Percentiles rank a stretch among this genome's conserved stretches.
Evolutionary conservation across 2,329 filamentous ascomycete genomes (phyloP).

Genomic region (Penicillium sp.): DNA sequence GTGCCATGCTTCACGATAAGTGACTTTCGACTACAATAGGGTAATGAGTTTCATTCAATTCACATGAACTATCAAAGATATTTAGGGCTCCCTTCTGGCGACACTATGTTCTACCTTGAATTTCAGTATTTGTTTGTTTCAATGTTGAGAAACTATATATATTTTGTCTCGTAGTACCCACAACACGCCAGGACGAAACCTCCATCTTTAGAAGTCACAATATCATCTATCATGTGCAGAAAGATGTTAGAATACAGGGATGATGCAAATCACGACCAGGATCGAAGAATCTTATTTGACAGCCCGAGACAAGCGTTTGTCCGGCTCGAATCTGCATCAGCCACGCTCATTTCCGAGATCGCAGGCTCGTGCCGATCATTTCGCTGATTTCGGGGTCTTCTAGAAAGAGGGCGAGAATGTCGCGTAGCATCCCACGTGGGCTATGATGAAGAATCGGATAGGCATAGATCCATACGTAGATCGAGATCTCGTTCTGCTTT

Average conservation of each 20-base stretch:
- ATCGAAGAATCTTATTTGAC: background rate
- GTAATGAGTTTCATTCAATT: background rate
- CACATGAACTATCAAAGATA: background rate
- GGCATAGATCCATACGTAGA: background rate
- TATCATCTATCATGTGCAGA: background rate
- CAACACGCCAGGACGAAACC: background rate
- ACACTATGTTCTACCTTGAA: background rate
- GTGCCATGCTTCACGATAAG: background rate
- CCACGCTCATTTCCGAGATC: constrained; percentile 5
- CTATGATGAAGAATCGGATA: background rate
- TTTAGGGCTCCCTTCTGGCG: background rate
- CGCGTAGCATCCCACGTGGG: background rate
- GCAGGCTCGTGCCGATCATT: constrained; percentile 2
- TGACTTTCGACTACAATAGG: background rate
- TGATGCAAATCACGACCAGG: background rate
- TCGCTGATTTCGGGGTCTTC: constrained; percentile 1
- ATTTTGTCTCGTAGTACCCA: background rate
- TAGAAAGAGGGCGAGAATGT: constrained; percentile 1
- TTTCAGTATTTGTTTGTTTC: background rate
- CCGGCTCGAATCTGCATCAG: background rate
- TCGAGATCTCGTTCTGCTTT: too few relatives aligned
- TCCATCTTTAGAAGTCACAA: background rate
- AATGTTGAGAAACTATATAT: background rate
- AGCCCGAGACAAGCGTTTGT: background rate
- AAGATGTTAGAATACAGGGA: background rate